A percentile compares a stretch with the other conserved stretches of the same genome.
phyloP scores from a whole-genome alignment of 169 alveolate genomes.

The Nephromyces sp. region DNA sequence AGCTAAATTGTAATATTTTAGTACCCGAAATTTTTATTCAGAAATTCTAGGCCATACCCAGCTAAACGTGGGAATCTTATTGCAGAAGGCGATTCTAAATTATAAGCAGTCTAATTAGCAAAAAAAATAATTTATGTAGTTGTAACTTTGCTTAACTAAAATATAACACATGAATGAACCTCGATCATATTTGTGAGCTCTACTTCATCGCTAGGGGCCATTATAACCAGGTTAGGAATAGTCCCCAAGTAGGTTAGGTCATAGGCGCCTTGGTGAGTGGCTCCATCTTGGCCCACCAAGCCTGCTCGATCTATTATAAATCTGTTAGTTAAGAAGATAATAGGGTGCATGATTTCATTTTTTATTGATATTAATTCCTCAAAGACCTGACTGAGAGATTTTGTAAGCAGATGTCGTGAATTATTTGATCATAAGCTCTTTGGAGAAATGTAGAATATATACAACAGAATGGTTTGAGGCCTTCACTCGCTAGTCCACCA shows the following conservation, averaged over 20 bases:
- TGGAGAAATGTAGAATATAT: slow-evolving; percentile 74
- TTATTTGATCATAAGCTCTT: slow-evolving; percentile 69
- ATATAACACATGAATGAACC: slow-evolving; percentile 1
- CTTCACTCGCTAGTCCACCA: slow-evolving; percentile 68
- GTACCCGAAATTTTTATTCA: slow-evolving; percentile 16
- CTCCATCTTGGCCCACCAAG: slow-evolving; percentile 70
- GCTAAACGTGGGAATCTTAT: slow-evolving; percentile 19
- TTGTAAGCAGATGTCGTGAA: slow-evolving; percentile 65
- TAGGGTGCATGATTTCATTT: no score
- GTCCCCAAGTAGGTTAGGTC: slow-evolving; percentile 60
- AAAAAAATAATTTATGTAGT: neutral
- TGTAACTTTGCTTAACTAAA: neutral
- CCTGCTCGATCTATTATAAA: slow-evolving; percentile 67
- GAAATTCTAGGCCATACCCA: slow-evolving; percentile 11
- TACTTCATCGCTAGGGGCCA: slow-evolving; percentile 61
- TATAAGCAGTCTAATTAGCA: slow-evolving; percentile 17
- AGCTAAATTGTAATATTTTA: neutral
- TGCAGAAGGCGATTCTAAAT: slow-evolving; percentile 22
- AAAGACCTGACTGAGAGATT: slow-evolving; percentile 50
- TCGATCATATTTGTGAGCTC: slow-evolving; percentile 44
- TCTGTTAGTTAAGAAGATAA: no score
- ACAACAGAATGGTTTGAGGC: slow-evolving; percentile 56
- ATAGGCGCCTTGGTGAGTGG: slow-evolving; percentile 74
- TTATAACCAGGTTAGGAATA: slow-evolving; percentile 53
- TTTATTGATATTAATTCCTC: no score